These are phyloP conservation scores for Ceriops tagal DNA, from an alignment of 345 rosid genomes.

Conservation along the genomic window DNA sequence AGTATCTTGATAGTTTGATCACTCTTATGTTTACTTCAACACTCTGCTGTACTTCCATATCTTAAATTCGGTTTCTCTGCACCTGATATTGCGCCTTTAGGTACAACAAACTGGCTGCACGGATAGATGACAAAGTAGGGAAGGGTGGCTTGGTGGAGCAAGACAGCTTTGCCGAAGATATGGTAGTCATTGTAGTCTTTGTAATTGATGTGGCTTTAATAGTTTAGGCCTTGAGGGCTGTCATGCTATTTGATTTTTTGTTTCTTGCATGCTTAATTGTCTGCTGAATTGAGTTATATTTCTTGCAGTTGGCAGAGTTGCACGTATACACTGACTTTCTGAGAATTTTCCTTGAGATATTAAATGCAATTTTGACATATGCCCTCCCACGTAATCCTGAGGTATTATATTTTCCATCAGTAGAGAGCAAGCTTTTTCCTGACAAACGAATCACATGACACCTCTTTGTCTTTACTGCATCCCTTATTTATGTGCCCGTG, in stretches of 20 bases:
- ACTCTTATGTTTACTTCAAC: neutral
- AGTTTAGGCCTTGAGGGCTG: too few species aligned
- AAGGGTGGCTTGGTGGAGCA: constrained; percentile 48
- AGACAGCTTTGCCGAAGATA: constrained; percentile 60
- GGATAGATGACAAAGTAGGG: constrained; percentile 51
- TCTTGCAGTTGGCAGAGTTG: constrained; percentile 73
- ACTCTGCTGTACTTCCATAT: neutral
- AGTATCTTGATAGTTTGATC: constrained; percentile 7
- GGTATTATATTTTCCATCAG: constrained; percentile 34
- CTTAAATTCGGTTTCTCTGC: neutral
- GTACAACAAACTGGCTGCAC: constrained; percentile 82
- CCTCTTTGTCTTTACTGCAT: neutral
- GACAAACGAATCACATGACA: neutral
- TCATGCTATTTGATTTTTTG: neutral
- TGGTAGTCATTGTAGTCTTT: constrained; percentile 40
- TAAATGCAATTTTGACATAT: constrained; percentile 89
- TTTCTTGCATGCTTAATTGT: constrained; percentile 1
- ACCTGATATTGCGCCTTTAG: constrained; percentile 33
- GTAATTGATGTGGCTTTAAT: neutral
- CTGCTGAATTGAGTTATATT: constrained; percentile 14
- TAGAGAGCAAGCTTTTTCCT: neutral
- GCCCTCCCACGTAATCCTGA: constrained; percentile 95
- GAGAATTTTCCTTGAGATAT: constrained; percentile 90
- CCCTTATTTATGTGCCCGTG: constrained; percentile 4
- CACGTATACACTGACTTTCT: constrained; percentile 92